phyloP scores from a whole-genome alignment of 805 yeast species.

The Kluyveromyces nonfermentans region DNA sequence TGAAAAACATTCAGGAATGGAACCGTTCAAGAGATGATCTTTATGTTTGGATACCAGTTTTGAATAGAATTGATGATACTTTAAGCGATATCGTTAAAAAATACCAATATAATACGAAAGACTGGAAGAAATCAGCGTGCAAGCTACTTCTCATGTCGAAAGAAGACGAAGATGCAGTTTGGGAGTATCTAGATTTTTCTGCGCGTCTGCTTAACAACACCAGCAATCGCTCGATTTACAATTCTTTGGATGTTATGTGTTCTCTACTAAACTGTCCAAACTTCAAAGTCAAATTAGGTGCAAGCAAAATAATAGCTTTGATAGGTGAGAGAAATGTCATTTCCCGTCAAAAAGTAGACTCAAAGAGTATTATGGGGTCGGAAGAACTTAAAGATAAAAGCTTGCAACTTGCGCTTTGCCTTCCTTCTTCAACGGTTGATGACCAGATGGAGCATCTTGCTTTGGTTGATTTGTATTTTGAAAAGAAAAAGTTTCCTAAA shows the following conservation, averaged over 20 bases:
- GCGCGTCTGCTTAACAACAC: conserved; percentile 58
- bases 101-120: conserved; percentile 31
- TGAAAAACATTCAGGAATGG: conserved; percentile 40
- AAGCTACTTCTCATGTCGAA: conserved; percentile 36
- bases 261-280: conserved; percentile 51
- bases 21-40: conserved; percentile 59
- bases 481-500: conserved; percentile 38
- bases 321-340: conserved; percentile 52
- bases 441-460: conserved; percentile 33
- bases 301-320: conserved; percentile 50
- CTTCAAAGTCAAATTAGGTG: conserved; percentile 46
- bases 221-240: conserved; percentile 54
- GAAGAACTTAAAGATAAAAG: conserved; percentile 36
- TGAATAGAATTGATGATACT: conserved; percentile 66
- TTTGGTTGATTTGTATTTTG: conserved; percentile 38
- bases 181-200: conserved; percentile 52
- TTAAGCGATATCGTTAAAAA: conserved; percentile 45
- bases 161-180: conserved; percentile 39
- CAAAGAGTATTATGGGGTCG: conserved; percentile 17
- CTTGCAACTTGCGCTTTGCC: conserved; percentile 43
- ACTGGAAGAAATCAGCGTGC: conserved; percentile 37
- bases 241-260: conserved; percentile 54
- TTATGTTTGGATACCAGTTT: conserved; percentile 64
- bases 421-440: conserved; percentile 40
- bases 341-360: conserved; percentile 23